Evolutionary conservation across 176 grass and related monocot genomes (phyloP).

Genomic region (Hsuehochloa calcarea): DNA sequence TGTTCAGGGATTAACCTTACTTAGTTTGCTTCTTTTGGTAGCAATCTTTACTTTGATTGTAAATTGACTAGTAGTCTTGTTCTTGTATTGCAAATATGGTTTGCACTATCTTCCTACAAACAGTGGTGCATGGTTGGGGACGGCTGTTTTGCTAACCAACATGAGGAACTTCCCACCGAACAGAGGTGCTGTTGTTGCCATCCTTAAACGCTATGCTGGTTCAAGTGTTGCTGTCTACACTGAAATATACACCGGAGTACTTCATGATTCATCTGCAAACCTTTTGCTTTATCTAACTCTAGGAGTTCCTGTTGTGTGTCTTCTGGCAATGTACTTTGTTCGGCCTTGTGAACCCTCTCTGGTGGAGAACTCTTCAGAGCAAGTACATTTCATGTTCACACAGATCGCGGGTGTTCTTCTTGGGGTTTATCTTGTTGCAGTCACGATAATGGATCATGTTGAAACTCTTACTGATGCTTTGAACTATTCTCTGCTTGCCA

Average conservation of each 20-base stretch:
- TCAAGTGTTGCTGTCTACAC: conserved; percentile 93
- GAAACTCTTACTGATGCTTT: conserved; percentile 40
- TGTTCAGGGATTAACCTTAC: too few relatives aligned
- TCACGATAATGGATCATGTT: conserved; percentile 57
- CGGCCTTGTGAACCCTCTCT: conserved; percentile 75
- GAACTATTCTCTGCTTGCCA: conserved; percentile 54
- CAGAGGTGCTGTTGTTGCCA: conserved; percentile 84
- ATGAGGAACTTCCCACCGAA: conserved; percentile 96
- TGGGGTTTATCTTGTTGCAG: conserved; percentile 67
- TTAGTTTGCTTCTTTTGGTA: not conserved
- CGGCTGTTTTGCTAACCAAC: conserved; percentile 79
- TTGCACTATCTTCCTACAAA: conserved; percentile 88
- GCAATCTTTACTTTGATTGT: not conserved
- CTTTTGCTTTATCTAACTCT: conserved; percentile 65
- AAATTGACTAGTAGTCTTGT: not conserved
- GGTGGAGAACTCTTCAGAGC: conserved; percentile 58
- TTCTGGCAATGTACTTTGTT: conserved; percentile 86
- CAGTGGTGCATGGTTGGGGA: conserved; percentile 78
- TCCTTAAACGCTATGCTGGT: conserved; percentile 79
- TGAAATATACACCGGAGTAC: conserved; percentile 64
- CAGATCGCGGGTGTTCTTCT: conserved; percentile 70
- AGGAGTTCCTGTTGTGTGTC: conserved; percentile 56
- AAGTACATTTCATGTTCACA: conserved; percentile 69
- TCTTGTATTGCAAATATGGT: conserved; percentile 62
- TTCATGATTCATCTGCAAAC: conserved; percentile 59